Base-by-base conservation (phyloP, 768 basidiomycete species). In the Amylocystis lapponica region DNA sequence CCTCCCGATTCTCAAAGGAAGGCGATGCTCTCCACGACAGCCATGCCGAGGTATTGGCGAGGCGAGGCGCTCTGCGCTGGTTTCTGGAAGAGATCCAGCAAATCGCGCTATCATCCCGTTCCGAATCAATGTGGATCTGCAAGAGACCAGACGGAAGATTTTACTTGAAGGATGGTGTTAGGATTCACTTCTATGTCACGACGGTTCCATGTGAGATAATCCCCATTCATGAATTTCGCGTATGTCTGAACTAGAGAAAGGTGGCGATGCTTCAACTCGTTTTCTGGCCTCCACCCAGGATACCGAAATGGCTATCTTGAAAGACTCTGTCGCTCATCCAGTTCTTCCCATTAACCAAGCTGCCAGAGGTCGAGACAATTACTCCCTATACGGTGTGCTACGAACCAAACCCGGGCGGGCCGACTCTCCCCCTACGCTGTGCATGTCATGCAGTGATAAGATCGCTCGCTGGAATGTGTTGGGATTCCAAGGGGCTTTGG, bases 401-500 rank as follows among this genome's bases (percentile, higher is more conserved):
- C 86, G 94, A 25, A 96, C 95, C 1, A 98, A 97, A 57, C 94
- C 94, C 5, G 95, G 92, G 2, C 79, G 94, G 40, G 86, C 89
- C 0, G 94, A 98, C 57, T 84, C 92, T 0, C 82, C 82, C 0
- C 80, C 81, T 0, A 90, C 94, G 1, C 59, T 76, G 0, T 89
- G 77, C 55, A 88, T 96, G 83, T 90, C 92, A 0, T 98, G 94
- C 64, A 90, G 86, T 51, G 94, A 98, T 60, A 98, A 98, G 64
- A 83, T 98, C 31, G 90, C 91, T 0, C 66, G 75, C 4, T 98
- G 93, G 92, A 79, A 73, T 42, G 75, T 84, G 0, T 67, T 91
- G 3, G 94, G 94, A 0, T 69, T 95, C 20, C 91, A 95, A 56
- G 94, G 95, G 3, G 83, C 87, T 2, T 66, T 96, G 36, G 76